These are phyloP conservation scores for Blastobotrys muscicola DNA, from an alignment of 805 yeast genomes.

Conservation along the genomic window DNA sequence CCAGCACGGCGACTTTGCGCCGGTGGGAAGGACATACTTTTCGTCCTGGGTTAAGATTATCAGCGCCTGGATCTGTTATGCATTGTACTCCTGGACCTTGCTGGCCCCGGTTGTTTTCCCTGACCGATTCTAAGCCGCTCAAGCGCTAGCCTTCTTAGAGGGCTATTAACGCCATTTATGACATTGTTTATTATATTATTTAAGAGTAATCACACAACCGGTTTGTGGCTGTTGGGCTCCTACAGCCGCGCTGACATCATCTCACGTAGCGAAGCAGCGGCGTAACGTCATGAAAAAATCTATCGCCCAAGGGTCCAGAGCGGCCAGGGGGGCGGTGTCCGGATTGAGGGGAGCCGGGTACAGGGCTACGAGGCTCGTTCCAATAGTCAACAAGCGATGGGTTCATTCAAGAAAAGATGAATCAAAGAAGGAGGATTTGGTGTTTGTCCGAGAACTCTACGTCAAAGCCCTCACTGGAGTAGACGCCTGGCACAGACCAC, in stretches of 20 bases:
- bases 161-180: background rate
- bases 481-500: constrained; percentile 64
- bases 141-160: too few relatives aligned
- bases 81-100: constrained; percentile 81
- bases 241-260: too few relatives aligned
- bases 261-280: too few relatives aligned
- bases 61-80: constrained; percentile 86
- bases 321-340: too few relatives aligned
- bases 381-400: too few relatives aligned
- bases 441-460: constrained; percentile 46
- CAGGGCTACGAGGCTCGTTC: too few relatives aligned
- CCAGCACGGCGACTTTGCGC: constrained; percentile 80
- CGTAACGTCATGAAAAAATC: too few relatives aligned
- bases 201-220: too few relatives aligned
- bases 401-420: background rate
- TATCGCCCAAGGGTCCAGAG: too few relatives aligned
- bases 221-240: too few relatives aligned
- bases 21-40: constrained; percentile 95
- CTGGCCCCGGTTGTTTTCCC: constrained; percentile 87
- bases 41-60: constrained; percentile 90
- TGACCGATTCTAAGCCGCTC: constrained; percentile 50
- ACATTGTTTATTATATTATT: too few relatives aligned
- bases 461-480: constrained; percentile 58
- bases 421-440: constrained; percentile 27
- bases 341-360: too few relatives aligned